Evolutionary conservation across 495 filamentous ascomycete genomes (phyloP).

Genomic region (Xylaria telfairii): DNA sequence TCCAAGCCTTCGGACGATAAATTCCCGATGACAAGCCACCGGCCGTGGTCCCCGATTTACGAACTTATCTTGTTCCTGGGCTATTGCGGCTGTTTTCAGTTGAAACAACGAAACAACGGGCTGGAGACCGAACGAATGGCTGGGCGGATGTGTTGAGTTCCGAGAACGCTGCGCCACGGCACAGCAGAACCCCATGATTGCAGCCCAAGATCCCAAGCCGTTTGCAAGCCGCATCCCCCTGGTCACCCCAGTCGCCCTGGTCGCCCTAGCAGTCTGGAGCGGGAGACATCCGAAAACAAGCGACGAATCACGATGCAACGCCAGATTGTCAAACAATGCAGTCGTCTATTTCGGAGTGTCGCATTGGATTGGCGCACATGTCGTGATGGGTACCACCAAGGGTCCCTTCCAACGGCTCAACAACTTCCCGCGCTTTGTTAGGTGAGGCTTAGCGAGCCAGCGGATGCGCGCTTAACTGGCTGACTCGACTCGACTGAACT

Average conservation of each 20-base stretch:
- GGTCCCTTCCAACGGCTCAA: slow-evolving; percentile 4
- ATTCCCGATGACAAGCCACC: slow-evolving; percentile 20
- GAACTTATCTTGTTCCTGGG: background rate
- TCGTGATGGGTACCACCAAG: background rate
- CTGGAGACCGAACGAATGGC: background rate
- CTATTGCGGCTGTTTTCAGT: background rate
- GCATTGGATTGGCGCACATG: background rate
- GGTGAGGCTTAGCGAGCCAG: slow-evolving; percentile 2
- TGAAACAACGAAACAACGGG: slow-evolving; percentile 8
- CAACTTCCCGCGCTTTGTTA: slow-evolving; percentile 16
- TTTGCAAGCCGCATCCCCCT: background rate
- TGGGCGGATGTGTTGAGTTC: slow-evolving; percentile 17
- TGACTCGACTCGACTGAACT: background rate
- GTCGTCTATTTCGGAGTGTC: slow-evolving; percentile 12
- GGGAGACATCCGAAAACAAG: slow-evolving; percentile 12
- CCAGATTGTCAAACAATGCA: slow-evolving; percentile 11
- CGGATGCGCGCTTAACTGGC: slow-evolving; percentile 9
- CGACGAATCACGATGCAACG: background rate
- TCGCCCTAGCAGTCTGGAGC: background rate
- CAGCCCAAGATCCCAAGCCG: background rate
- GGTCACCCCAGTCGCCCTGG: too few relatives aligned
- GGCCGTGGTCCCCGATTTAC: background rate
- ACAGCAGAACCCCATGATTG: background rate
- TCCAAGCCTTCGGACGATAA: slow-evolving; percentile 4
- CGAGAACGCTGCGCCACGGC: slow-evolving; percentile 15